Evolutionary conservation across 2,329 filamentous ascomycete species (phyloP), one percentile per base, ranked within the genome.

Genomic region (Monosporascus sp.): DNA sequence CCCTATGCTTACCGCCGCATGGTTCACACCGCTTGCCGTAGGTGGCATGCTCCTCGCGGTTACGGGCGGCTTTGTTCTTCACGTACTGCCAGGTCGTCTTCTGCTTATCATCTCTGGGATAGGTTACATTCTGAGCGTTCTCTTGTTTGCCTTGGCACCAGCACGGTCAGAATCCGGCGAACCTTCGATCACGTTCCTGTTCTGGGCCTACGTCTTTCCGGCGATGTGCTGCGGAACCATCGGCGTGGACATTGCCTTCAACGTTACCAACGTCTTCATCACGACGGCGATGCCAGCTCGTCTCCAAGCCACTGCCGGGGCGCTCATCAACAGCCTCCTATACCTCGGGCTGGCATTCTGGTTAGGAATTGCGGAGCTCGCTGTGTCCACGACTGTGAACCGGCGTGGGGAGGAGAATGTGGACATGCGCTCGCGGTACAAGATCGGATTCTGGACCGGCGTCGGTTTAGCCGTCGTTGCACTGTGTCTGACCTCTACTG

Each of bases 131-230:
- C 66, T 81, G 5, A 76, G 78, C 2, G 77, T 76, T 0, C 68
- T 89, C 0, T 74, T 90, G 1, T 87, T 89, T 57, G 85, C 86
- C 7, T 62, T 88, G 11, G 77, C 85, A 18, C 86, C 86, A 0
- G 65, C 72, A 1, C 76, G 82, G 54, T 77, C 76, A 2, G 78
- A 81, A 14, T 43, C 55, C 7, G 50, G 49, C 5, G 39, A 50
- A 3, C 58, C 61, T 3, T 66, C 66, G 7, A 62, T 54, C 9
- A 74, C 70, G 4, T 76, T 74, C 11, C 73, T 75, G 45, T 87
- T 88, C 74, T 93, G 88, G 89, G 80, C 85, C 0, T 91, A 81
- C 62, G 77, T 89, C 22, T 90, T 92, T 63, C 86, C 88, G 0
- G 73, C 82, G 51, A 87, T 87, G 84, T 67, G 87, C 3, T 82